Percentiles rank a stretch among this genome's conserved stretches.
Evolutionary conservation across 2,329 filamentous ascomycete species (phyloP).

Genomic region (Stachybotrys elegans): DNA sequence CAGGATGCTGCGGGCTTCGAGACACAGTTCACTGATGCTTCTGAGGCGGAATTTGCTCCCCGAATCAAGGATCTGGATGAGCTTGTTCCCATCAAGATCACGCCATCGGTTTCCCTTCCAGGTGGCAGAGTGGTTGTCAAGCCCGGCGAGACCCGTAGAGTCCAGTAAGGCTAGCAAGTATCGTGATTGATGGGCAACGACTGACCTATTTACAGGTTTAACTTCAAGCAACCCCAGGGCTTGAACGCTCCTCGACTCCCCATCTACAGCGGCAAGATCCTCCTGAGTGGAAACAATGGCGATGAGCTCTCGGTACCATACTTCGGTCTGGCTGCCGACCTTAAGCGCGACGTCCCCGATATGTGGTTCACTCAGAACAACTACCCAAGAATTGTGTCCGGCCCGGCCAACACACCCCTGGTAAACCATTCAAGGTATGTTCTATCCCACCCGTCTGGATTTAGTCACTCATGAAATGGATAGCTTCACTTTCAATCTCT

Average conservation of each 20-base stretch:
- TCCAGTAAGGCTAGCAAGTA: slow-evolving; percentile 28
- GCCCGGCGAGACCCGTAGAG: slow-evolving; percentile 13
- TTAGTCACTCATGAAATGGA: not conserved
- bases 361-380: not conserved
- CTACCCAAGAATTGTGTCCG: slow-evolving; percentile 1
- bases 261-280: slow-evolving; percentile 27
- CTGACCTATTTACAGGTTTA: not conserved
- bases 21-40: slow-evolving; percentile 2
- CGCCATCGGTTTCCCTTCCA: not conserved
- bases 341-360: slow-evolving; percentile 1
- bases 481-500: slow-evolving; percentile 59
- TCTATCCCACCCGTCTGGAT: not conserved
- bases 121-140: not conserved
- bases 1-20: slow-evolving; percentile 3
- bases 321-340: slow-evolving; percentile 12
- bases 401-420: not conserved
- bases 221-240: not conserved
- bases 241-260: slow-evolving; percentile 17
- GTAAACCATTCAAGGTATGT: not conserved
- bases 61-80: slow-evolving; percentile 2
- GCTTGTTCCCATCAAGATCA: slow-evolving; percentile 1
- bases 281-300: slow-evolving; percentile 22
- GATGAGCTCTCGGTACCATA: slow-evolving; percentile 28
- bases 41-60: not conserved
- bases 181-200: not conserved